Base-by-base conservation (phyloP, 2,329 filamentous ascomycete genomes). In the Nemania sp. region DNA sequence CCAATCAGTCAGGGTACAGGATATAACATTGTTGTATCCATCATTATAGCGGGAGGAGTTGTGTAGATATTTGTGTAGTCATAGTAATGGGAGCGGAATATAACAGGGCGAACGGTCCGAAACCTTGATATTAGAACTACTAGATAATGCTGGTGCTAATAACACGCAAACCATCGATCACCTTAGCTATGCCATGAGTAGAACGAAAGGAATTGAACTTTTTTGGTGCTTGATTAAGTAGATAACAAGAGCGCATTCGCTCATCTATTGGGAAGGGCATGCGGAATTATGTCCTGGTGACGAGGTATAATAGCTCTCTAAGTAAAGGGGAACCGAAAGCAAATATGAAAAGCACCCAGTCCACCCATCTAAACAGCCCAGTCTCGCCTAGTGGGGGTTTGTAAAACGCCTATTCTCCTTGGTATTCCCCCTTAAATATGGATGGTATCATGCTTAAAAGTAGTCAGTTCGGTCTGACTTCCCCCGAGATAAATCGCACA, bases 381-480 rank as follows among this genome's bases (percentile, higher is more conserved):
- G 15, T 38, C 47, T 29, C 49, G 55, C 43, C 52, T 41, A 13
- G 38, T 57, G 15, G 29, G 20, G 18, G 6, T 20, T 53, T 52
- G 15, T 41, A n/a, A n/a, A 69, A 66, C 67, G 43, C 67, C 63
- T n/a, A 5, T 45, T 63, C 29, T n/a, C 56, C 29, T n/a, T 54
- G 58, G n/a, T 51, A 22, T 57, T 4, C 29, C 45, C 52, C 41
- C 54, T 26, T 22, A 18, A 13, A 55, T 26, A 63, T 54, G 26
- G 22, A 62, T 68, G 66, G 57, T 68, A 68, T 68, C 66, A 68
- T 66, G 22, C 29, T n/a, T 62, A 5, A 47, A 62, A 58, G 26
- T 24, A 41, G 38, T 27, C 59, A 43, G 45, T 51, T 63, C 26
- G 22, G 35, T 55, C 66, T 57, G 58, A 35, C 58, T n/a, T 57